Percentiles rank a stretch among this genome's conserved stretches.
These are phyloP conservation scores for Suillus spraguei DNA, from an alignment of 768 basidiomycete species.

Conservation along the genomic window DNA sequence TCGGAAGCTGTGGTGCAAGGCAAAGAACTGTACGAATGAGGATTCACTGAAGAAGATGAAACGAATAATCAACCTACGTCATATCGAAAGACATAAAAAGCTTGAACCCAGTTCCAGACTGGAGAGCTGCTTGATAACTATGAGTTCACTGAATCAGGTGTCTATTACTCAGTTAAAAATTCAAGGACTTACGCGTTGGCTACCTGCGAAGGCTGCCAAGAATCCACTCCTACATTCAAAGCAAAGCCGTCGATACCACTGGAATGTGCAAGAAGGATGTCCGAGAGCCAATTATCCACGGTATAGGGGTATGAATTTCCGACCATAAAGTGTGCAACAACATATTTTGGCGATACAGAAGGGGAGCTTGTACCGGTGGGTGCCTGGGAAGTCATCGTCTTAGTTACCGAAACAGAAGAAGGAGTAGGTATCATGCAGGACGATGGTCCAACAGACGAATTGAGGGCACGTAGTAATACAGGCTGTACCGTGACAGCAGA, in stretches of 20 bases:
- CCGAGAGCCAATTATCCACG: constrained; percentile 41
- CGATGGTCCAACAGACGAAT: not conserved
- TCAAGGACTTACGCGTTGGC: not conserved
- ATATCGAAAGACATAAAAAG: constrained; percentile 82
- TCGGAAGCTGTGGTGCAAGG: constrained; percentile 53
- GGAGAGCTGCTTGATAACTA: constrained; percentile 58
- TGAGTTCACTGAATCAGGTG: constrained; percentile 20
- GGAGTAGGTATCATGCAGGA: not conserved
- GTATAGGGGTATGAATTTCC: constrained; percentile 71
- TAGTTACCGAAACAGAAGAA: not conserved
- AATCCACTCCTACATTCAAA: no score
- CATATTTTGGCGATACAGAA: constrained; percentile 40
- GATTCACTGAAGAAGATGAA: constrained; percentile 6
- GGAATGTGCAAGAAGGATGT: constrained; percentile 56
- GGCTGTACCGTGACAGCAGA: not conserved
- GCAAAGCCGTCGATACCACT: constrained; percentile 30
- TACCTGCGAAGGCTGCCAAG: no score
- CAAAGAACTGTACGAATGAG: constrained; percentile 42
- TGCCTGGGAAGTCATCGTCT: not conserved
- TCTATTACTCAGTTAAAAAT: not conserved
- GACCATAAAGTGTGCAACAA: constrained; percentile 60
- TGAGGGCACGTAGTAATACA: not conserved
- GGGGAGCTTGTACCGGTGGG: constrained; percentile 6
- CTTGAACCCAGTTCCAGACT: constrained; percentile 60
- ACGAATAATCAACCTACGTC: constrained; percentile 47